Percentiles rank a stretch among this genome's conserved stretches.
These are phyloP conservation scores for Aeschynomene evenia DNA, from an alignment of 306 rosid genomes.

Conservation along the genomic window DNA sequence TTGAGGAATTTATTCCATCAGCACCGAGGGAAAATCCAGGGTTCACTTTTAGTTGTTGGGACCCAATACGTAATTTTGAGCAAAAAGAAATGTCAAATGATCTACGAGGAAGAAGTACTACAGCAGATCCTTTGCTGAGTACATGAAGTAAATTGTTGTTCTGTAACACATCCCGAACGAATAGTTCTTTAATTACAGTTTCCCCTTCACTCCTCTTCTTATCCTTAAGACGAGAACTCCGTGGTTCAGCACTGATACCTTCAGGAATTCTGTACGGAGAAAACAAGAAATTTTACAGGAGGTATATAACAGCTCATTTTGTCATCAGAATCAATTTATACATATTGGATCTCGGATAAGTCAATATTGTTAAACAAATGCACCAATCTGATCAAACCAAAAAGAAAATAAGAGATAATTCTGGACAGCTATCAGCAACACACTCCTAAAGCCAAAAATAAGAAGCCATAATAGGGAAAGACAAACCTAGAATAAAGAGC, in stretches of 20 bases:
- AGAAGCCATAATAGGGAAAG: slow-evolving; percentile 19
- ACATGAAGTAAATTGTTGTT: slow-evolving; percentile 80
- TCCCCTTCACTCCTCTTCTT: slow-evolving; percentile 95
- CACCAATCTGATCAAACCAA: slow-evolving; percentile 4
- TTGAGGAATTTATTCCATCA: slow-evolving; percentile 54
- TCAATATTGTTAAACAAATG: slow-evolving; percentile 6
- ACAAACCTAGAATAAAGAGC: slow-evolving; percentile 90
- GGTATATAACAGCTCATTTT: slow-evolving; percentile 14
- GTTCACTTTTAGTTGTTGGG: slow-evolving; percentile 51
- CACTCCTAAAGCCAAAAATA: slow-evolving; percentile 21
- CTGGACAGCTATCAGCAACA: slow-evolving; percentile 14
- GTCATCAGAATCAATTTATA: slow-evolving; percentile 19
- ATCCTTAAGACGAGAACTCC: slow-evolving; percentile 93
- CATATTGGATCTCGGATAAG: slow-evolving; percentile 5
- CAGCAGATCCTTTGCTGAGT: slow-evolving; percentile 70
- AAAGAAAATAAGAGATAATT: slow-evolving; percentile 11
- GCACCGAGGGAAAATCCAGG: slow-evolving; percentile 47
- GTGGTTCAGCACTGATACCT: slow-evolving; percentile 61
- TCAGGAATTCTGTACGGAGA: slow-evolving; percentile 61
- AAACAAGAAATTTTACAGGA: slow-evolving; percentile 32
- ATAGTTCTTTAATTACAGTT: slow-evolving; percentile 77
- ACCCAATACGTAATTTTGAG: slow-evolving; percentile 80
- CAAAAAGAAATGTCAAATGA: slow-evolving; percentile 73
- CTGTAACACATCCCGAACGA: slow-evolving; percentile 68
- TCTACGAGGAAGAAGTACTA: slow-evolving; percentile 88